Conservation (phyloP, 2,329 filamentous ascomycete species). For the Colletotrichum tabaci region DNA sequence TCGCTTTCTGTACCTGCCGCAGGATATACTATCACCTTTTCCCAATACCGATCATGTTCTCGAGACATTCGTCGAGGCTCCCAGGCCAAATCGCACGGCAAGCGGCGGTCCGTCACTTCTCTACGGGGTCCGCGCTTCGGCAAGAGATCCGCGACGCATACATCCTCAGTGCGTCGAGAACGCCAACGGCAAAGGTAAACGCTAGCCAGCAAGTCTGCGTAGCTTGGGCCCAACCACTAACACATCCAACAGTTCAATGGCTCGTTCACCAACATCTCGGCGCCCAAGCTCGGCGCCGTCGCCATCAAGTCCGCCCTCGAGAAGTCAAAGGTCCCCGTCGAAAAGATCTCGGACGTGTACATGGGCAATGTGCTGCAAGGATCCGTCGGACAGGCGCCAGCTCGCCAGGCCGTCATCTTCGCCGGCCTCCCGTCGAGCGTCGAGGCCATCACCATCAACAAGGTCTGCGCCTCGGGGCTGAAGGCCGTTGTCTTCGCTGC, state of each 20-base stretch:
- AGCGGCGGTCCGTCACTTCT: constrained; percentile 63
- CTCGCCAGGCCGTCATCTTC: constrained; percentile 90
- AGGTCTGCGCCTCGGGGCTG: constrained; percentile 95
- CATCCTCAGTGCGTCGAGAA: constrained; percentile 91
- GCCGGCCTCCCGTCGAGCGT: constrained; percentile 85
- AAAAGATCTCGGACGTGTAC: constrained; percentile 92
- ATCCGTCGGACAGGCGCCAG: constrained; percentile 88
- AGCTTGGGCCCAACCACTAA: constrained; percentile 23
- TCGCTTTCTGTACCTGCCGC: constrained; percentile 20
- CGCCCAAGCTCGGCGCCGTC: constrained; percentile 88
- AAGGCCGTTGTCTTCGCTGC: constrained; percentile 93
- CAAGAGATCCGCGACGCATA: constrained; percentile 91
- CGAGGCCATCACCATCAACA: constrained; percentile 96
- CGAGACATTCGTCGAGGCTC: constrained; percentile 53
- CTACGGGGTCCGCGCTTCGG: constrained; percentile 58
- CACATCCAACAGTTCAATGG: constrained; percentile 85
- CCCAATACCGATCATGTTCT: constrained; percentile 48
- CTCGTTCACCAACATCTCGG: constrained; percentile 85
- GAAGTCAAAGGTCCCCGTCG: constrained; percentile 86
- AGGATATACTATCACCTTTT: not conserved
- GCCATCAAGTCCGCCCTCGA: constrained; percentile 93
- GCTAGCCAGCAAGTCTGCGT: constrained; percentile 29
- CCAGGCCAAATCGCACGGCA: constrained; percentile 56
- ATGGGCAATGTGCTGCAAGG: constrained; percentile 96
- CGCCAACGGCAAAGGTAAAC: constrained; percentile 87